Conservation (phyloP, 345 rosid species). For the Psidium guajava region DNA sequence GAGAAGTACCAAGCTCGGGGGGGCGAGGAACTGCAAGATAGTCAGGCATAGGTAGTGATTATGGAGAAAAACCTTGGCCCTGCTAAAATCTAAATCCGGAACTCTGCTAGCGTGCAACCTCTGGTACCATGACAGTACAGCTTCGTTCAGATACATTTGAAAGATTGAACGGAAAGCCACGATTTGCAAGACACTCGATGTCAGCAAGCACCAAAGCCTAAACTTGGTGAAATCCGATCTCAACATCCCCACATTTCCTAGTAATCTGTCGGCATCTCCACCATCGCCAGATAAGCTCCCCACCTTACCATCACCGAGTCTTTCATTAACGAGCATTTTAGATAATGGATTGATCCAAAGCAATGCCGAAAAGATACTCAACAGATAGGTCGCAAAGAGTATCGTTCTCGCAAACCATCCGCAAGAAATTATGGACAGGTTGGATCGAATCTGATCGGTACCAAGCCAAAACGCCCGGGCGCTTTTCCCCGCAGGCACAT, state of each 20-base stretch:
- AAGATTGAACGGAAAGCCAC: conserved; percentile 58
- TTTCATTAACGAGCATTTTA: conserved; percentile 34
- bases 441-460: conserved; percentile 69
- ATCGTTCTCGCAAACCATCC: conserved; percentile 72
- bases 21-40: conserved; percentile 61
- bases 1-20: conserved; percentile 46
- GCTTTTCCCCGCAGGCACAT: conserved; percentile 66
- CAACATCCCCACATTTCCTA: conserved; percentile 57
- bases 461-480: conserved; percentile 91
- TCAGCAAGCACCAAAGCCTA: conserved; percentile 42
- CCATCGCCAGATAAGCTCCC: neutral
- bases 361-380: conserved; percentile 44
- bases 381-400: conserved; percentile 35
- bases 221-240: conserved; percentile 28
- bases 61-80: conserved; percentile 89
- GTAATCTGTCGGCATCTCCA: conserved; percentile 20
- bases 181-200: conserved; percentile 47
- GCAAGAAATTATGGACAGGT: conserved; percentile 54
- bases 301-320: conserved; percentile 7
- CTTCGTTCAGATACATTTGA: conserved; percentile 91
- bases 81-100: conserved; percentile 83
- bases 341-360: conserved; percentile 79
- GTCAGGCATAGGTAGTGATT: conserved; percentile 79
- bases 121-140: conserved; percentile 85
- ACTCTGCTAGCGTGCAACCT: conserved; percentile 76